Percentiles rank a stretch among this genome's conserved stretches.
These are phyloP conservation scores for Chlorella ohadii DNA, from an alignment of 139 green algal species.

Conservation along the genomic window DNA sequence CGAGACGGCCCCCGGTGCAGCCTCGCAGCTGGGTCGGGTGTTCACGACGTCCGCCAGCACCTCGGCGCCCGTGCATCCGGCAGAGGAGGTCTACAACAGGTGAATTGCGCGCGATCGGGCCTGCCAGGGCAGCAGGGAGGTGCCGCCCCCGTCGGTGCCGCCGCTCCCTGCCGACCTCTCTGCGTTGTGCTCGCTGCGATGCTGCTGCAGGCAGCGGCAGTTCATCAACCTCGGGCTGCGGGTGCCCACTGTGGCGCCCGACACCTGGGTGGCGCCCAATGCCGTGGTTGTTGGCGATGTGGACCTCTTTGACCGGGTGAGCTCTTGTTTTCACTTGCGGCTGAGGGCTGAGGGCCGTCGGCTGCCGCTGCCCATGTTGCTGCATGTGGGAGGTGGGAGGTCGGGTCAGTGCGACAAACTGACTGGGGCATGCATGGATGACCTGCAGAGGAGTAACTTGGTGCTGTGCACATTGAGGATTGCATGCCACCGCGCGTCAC, in stretches of 20 bases:
- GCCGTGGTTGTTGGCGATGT: conserved; percentile 88
- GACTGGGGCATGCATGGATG: too few relatives aligned
- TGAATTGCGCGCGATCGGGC: neutral
- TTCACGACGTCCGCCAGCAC: conserved; percentile 13
- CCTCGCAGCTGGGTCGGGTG: conserved; percentile 2
- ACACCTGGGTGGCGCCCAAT: conserved; percentile 85
- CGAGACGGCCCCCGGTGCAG: neutral
- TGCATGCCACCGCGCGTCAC: neutral
- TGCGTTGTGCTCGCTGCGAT: neutral
- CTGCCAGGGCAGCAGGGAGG: neutral
- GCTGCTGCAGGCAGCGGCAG: conserved; percentile 74
- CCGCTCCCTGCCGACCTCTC: neutral
- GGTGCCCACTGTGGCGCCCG: conserved; percentile 64
- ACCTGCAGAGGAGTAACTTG: too few relatives aligned
- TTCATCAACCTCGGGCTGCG: conserved; percentile 78
- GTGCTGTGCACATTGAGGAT: neutral
- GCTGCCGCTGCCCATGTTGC: neutral
- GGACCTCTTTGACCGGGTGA: conserved; percentile 83
- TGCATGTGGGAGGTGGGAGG: too few relatives aligned
- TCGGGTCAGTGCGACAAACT: too few relatives aligned
- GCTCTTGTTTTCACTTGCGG: neutral
- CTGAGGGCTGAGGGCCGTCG: too few relatives aligned
- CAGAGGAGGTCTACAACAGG: conserved; percentile 56
- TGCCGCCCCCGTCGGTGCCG: neutral
- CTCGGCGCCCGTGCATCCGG: conserved; percentile 36